Percentiles rank a stretch among this genome's conserved stretches.
These are phyloP conservation scores for Gypsophila paniculata DNA, from an alignment of 179 eudicot genomes.

Conservation along the genomic window DNA sequence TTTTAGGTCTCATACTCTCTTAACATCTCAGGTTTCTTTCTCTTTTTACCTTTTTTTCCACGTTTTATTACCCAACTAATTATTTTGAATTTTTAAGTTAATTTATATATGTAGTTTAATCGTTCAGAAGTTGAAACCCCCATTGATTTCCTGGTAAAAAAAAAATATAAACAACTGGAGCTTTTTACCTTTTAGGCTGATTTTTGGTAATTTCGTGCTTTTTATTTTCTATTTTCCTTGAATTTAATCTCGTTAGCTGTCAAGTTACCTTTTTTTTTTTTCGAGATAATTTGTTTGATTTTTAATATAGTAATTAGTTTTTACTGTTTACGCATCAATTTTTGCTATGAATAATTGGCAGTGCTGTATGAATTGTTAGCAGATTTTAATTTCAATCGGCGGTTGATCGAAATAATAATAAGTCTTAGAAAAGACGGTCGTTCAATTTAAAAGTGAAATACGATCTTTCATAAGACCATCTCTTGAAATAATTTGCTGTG, in stretches of 20 bases:
- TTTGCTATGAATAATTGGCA: background rate
- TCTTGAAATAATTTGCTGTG: background rate
- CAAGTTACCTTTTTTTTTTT: background rate
- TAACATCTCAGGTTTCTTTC: background rate
- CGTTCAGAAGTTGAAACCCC: too few relatives aligned
- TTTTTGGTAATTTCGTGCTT: background rate
- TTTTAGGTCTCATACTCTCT: constrained; percentile 5
- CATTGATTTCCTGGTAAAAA: too few relatives aligned
- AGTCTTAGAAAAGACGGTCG: too few relatives aligned
- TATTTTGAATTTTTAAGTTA: too few relatives aligned
- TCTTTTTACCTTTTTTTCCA: background rate
- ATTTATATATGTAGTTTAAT: too few relatives aligned
- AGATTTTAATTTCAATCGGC: background rate
- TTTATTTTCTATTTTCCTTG: background rate
- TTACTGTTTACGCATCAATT: background rate
- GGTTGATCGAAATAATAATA: background rate
- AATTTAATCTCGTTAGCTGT: background rate
- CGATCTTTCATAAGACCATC: too few relatives aligned
- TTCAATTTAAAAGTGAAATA: too few relatives aligned
- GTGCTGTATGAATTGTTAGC: background rate
- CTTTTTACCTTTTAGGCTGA: background rate
- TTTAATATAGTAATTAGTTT: too few relatives aligned
- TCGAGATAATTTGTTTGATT: too few relatives aligned
- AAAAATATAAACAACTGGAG: too few relatives aligned
- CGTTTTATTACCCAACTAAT: too few relatives aligned